phyloP scores from a whole-genome alignment of 1,284 basidiomycete species.

The Sanghuangporus baumii region DNA sequence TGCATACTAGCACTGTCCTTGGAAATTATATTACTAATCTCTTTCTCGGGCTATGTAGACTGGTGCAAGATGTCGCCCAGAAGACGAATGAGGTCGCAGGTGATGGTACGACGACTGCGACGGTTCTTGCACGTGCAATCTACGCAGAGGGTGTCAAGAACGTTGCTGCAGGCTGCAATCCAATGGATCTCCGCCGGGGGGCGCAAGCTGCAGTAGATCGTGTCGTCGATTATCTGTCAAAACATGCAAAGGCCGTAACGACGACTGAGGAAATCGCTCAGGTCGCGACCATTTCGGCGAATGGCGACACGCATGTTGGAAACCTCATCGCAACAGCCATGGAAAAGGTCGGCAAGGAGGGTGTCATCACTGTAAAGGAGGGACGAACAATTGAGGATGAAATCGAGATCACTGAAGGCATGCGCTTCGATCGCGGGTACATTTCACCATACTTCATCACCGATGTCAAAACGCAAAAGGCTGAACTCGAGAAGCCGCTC shows the following conservation, averaged over 20 bases:
- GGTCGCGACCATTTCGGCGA: constrained; percentile 98
- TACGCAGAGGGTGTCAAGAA: constrained; percentile 99
- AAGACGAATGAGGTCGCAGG: constrained; percentile 98
- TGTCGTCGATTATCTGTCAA: constrained; percentile 87
- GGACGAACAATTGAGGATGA: constrained; percentile 97
- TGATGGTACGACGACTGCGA: constrained; percentile 97
- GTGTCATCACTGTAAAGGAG: constrained; percentile 99
- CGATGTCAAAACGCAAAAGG: constrained; percentile 95
- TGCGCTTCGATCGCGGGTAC: constrained; percentile 99
- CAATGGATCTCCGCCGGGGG: constrained; percentile 97
- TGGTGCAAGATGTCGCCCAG: constrained; percentile 92
- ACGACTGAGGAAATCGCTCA: constrained; percentile 97
- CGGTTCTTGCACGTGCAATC: constrained; percentile 94
- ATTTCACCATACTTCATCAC: constrained; percentile 99
- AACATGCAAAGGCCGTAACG: constrained; percentile 91
- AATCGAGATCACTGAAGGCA: constrained; percentile 99
- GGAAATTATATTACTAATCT: neutral
- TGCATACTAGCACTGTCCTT: constrained; percentile 9
- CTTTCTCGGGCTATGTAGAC: constrained; percentile 38
- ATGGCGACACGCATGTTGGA: constrained; percentile 93
- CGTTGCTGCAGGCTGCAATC: constrained; percentile 98
- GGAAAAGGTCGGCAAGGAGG: constrained; percentile 99
- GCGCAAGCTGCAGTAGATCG: constrained; percentile 95
- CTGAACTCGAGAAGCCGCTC: constrained; percentile 95
- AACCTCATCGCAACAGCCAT: constrained; percentile 98